These are phyloP conservation scores for Talaromyces sp. DNA, from an alignment of 2,329 filamentous ascomycete species.

Conservation along the genomic window DNA sequence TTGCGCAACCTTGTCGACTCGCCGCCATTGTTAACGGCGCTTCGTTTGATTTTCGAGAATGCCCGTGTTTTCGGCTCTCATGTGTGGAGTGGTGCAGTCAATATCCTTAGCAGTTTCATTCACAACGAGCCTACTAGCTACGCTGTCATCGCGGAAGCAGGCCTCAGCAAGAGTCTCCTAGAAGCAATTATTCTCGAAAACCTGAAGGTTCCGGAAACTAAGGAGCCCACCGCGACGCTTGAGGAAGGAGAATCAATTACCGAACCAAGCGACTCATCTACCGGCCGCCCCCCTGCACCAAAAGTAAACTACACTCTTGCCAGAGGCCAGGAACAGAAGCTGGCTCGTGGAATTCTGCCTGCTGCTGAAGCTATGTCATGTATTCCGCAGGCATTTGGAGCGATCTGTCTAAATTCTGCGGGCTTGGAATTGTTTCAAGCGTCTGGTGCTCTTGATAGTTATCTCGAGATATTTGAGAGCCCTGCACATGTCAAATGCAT, in stretches of 20 bases:
- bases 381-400: slow-evolving; percentile 82
- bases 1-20: slow-evolving; percentile 93
- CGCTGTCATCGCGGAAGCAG: slow-evolving; percentile 89
- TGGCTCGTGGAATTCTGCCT: slow-evolving; percentile 73
- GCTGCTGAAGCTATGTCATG: slow-evolving; percentile 82
- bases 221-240: slow-evolving; percentile 25
- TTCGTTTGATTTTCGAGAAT: slow-evolving; percentile 78
- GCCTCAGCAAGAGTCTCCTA: slow-evolving; percentile 79
- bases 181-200: slow-evolving; percentile 64
- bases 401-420: slow-evolving; percentile 83
- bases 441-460: slow-evolving; percentile 77
- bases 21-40: slow-evolving; percentile 70
- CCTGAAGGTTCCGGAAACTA: slow-evolving; percentile 32
- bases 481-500: slow-evolving; percentile 81
- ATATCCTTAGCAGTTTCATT: slow-evolving; percentile 90
- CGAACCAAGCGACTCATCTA: slow-evolving; percentile 34
- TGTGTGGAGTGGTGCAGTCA: slow-evolving; percentile 92
- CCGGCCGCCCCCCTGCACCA: slow-evolving; percentile 13
- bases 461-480: slow-evolving; percentile 95
- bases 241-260: slow-evolving; percentile 31
- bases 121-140: slow-evolving; percentile 99
- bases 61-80: slow-evolving; percentile 78
- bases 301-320: slow-evolving; percentile 27
- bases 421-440: slow-evolving; percentile 84
- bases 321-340: slow-evolving; percentile 25